Percentiles rank a stretch among this genome's conserved stretches.
phyloP scores from a whole-genome alignment of 2,329 filamentous ascomycete genomes.

The Aspergillus pseudoviridinutans region DNA sequence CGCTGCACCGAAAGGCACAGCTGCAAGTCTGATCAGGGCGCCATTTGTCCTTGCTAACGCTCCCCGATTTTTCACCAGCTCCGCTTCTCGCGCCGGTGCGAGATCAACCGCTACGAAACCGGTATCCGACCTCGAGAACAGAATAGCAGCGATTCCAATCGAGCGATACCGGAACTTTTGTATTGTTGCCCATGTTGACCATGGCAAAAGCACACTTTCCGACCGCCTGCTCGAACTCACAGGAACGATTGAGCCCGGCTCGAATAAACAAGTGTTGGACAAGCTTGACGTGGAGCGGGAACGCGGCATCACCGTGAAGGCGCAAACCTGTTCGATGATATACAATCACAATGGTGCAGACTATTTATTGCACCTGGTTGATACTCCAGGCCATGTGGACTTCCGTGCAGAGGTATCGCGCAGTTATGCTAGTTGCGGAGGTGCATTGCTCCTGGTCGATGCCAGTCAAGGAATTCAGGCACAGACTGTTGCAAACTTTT shows the following conservation, averaged over 20 bases:
- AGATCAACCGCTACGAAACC: constrained; percentile 20
- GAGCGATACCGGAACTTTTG: constrained; percentile 81
- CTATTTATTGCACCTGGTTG: constrained; percentile 90
- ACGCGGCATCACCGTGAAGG: constrained; percentile 96
- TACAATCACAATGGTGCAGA: constrained; percentile 82
- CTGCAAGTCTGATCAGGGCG: constrained; percentile 27
- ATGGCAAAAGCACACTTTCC: constrained; percentile 94
- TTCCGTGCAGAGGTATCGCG: constrained; percentile 94
- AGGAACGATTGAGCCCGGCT: constrained; percentile 80
- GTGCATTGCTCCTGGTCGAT: constrained; percentile 87
- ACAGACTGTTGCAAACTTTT: constrained; percentile 98
- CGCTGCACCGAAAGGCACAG: constrained; percentile 34
- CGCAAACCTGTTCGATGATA: constrained; percentile 97
- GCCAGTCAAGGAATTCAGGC: constrained; percentile 95
- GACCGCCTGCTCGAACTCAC: constrained; percentile 91
- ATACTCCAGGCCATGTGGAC: constrained; percentile 96
- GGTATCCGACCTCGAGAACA: constrained; percentile 53
- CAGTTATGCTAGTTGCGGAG: constrained; percentile 93
- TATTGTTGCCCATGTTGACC: constrained; percentile 97
- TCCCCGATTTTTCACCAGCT: constrained; percentile 30
- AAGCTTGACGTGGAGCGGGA: constrained; percentile 96
- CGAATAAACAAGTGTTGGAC: constrained; percentile 93
- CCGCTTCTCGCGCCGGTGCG: constrained; percentile 20
- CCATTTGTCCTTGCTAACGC: constrained; percentile 21
- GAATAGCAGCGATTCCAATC: constrained; percentile 50